Percentiles rank a stretch among this genome's conserved stretches.
phyloP scores from a whole-genome alignment of 305 asterid species.

The Fraxinus nigra region DNA sequence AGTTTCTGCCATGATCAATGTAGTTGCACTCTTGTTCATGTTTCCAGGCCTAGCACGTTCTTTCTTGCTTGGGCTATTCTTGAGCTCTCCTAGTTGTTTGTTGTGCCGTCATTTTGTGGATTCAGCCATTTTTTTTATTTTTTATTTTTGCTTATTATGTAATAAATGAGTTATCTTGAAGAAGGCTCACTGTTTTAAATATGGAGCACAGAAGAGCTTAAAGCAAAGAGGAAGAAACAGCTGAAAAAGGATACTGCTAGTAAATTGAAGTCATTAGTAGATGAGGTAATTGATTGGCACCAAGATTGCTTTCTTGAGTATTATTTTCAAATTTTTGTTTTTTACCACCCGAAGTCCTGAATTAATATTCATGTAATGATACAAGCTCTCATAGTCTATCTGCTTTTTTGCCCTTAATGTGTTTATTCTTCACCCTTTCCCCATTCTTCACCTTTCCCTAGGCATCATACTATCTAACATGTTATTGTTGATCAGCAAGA shows the following conservation, averaged over 20 bases:
- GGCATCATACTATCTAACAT: background rate
- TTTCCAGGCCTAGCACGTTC: background rate
- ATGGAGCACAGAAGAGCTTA: constrained; percentile 76
- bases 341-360: constrained; percentile 10
- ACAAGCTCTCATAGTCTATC: background rate
- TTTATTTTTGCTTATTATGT: background rate
- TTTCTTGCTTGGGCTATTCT: background rate
- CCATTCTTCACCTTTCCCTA: background rate
- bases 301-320: constrained; percentile 8
- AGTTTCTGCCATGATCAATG: background rate
- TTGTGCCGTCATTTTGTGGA: background rate
- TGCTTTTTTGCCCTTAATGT: constrained; percentile 4
- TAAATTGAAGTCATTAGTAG: constrained; percentile 78
- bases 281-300: constrained; percentile 51
- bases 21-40: background rate
- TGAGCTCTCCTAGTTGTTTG: background rate
- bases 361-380: constrained; percentile 4
- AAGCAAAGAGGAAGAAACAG: constrained; percentile 87
- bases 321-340: background rate
- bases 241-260: constrained; percentile 81
- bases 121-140: background rate
- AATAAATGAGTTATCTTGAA: constrained; percentile 9
- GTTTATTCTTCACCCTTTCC: constrained; percentile 2
- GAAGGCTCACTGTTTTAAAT: constrained; percentile 27
- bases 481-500: constrained; percentile 4